Evolutionary conservation across 78 protist species (phyloP).

Genomic region (Cavenderia fasciculata): DNA sequence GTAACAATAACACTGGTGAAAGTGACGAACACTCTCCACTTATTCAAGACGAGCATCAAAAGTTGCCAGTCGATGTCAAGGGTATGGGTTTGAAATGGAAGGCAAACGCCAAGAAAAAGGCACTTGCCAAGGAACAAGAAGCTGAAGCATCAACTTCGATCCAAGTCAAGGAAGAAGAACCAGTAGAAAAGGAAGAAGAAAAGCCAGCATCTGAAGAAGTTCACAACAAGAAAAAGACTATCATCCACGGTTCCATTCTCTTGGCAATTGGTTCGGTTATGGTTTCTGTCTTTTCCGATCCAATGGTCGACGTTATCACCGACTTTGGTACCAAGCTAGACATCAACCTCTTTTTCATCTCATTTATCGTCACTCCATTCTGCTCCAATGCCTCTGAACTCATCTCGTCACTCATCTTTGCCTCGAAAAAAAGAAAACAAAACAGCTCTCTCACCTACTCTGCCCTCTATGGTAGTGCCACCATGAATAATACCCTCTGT

Average conservation of each 20-base stretch:
- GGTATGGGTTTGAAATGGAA: conserved; percentile 64
- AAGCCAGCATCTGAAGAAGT: conserved; percentile 84
- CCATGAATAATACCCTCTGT: conserved; percentile 92
- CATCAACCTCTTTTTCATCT: conserved; percentile 82
- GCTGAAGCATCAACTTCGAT: not conserved
- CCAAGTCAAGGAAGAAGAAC: conserved; percentile 43
- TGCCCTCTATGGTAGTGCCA: conserved; percentile 84
- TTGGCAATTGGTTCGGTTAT: conserved; percentile 81
- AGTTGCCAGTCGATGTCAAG: conserved; percentile 40
- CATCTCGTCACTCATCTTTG: conserved; percentile 72
- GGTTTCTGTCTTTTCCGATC: conserved; percentile 89
- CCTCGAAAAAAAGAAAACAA: conserved; percentile 75
- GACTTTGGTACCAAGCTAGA: conserved; percentile 62
- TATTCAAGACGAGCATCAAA: conserved; percentile 16
- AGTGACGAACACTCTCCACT: conserved; percentile 9
- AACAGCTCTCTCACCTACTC: conserved; percentile 77
- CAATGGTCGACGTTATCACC: conserved; percentile 89
- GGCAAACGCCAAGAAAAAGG: conserved; percentile 29
- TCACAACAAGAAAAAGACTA: conserved; percentile 47
- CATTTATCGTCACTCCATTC: conserved; percentile 89
- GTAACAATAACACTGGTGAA: not conserved
- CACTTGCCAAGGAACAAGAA: too few relatives aligned
- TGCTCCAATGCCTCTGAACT: conserved; percentile 90
- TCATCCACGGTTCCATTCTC: not conserved
- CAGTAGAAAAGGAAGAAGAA: conserved; percentile 28